Base-by-base conservation (phyloP, 129 eudicot genomes). In the Arctium lappa region DNA sequence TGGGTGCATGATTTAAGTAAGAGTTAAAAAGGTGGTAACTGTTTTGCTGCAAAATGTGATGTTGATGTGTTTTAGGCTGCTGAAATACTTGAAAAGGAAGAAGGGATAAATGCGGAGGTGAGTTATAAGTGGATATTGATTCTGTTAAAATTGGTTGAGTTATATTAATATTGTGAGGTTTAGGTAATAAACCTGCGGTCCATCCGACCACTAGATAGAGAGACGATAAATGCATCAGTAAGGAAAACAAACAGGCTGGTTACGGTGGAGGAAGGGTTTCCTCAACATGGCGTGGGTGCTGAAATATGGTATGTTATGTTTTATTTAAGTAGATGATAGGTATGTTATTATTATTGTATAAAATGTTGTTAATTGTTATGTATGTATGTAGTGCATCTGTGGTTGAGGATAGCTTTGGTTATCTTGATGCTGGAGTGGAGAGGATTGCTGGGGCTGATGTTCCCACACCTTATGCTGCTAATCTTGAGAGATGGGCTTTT, bases 221-320 rank as follows among this genome's bases (percentile, higher is more conserved):
- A 83, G 13, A 79, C 95, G 60, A 91, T 93, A 76, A 91, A 89
- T 32, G 89, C 82, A n/a, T 93, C 97, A 42, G 95, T 93, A 6
- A 88, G 93, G 84, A 93, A 93, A 84, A 93, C 97, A 7, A 93
- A 89, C 82, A 77, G 95, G 69, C 83, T 89, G 18, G 89, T 93
- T 22, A 93, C 95, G 1, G 89, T 93, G 46, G 97, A 93, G 84
- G 97, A 93, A 87, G 93, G 93, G 73, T 91, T 91, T 37, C 95
- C 95, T 78, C 95, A 91, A 46, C 95, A 93, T 73, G 97, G 97
- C 68, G 88, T 93, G 74, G 95, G 97, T 12, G 97, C 97, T 84
- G 97, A 93, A 83, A 93, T 93, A 85, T 89, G 97, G 97, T 92
- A 80, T 30, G 30, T 62, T 44, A 50, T 40, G 16, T 37, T 78